Evolutionary conservation across 805 yeast species (phyloP).

Genomic region (Maudiozyma saulgeensis): DNA sequence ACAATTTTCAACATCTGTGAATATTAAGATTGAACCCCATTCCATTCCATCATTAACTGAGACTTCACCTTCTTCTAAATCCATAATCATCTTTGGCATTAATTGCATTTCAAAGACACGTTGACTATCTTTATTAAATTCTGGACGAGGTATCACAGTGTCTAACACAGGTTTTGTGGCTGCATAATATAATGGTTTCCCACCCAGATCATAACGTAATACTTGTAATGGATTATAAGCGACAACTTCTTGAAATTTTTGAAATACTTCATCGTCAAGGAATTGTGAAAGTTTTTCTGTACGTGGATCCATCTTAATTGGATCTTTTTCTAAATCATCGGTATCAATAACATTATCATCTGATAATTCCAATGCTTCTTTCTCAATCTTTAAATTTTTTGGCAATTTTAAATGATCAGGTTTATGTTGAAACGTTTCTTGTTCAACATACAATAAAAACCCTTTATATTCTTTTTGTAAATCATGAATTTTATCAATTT

Average conservation of each 20-base stretch:
- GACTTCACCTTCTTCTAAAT: slow-evolving; percentile 47
- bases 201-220: slow-evolving; percentile 72
- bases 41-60: slow-evolving; percentile 74
- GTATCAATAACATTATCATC: slow-evolving; percentile 29
- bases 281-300: slow-evolving; percentile 42
- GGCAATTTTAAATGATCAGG: slow-evolving; percentile 40
- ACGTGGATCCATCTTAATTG: slow-evolving; percentile 31
- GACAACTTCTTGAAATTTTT: slow-evolving; percentile 63
- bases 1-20: slow-evolving; percentile 63
- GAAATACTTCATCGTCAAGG: slow-evolving; percentile 70
- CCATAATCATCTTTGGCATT: slow-evolving; percentile 88
- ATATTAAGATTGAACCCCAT: slow-evolving; percentile 90
- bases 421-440: slow-evolving; percentile 51
- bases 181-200: slow-evolving; percentile 67
- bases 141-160: slow-evolving; percentile 46
- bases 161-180: slow-evolving; percentile 31
- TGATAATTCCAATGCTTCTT: slow-evolving; percentile 37
- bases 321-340: slow-evolving; percentile 21
- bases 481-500: slow-evolving; percentile 16
- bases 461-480: slow-evolving; percentile 43
- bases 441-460: slow-evolving; percentile 59
- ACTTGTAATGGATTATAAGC: slow-evolving; percentile 83
- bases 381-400: slow-evolving; percentile 44
- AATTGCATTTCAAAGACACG: slow-evolving; percentile 78
- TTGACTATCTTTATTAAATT: slow-evolving; percentile 47